Base-by-base conservation (phyloP, 208 protist species). In the Tritrichomonas foetus region DNA sequence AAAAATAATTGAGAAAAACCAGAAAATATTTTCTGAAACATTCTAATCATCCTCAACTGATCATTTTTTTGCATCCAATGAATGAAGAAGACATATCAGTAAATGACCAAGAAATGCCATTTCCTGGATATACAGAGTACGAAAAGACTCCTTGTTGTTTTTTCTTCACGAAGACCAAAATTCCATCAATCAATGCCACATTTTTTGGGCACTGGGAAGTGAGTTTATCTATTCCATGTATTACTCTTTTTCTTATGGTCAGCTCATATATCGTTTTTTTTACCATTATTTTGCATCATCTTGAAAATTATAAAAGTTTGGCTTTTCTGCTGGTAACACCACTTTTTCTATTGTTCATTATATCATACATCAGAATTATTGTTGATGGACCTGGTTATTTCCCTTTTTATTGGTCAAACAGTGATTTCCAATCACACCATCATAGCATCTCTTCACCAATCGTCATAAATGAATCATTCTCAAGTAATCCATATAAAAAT, bases 381-480 rank as follows among this genome's bases (percentile, higher is more conserved):
- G 25, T 53, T 82, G 11, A 53, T 8, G 74, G 74, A 22, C 74
- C 74, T 20, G 74, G 74, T 30, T 82, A 82, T 53, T 82, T 82
- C 30, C 74, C 74, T n/a, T 82, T 82, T 82, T 82, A 82, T 82
- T 82, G 41, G 11, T 50, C 13, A n/a, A n/a, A n/a, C n/a, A n/a
- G n/a, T n/a, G n/a, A n/a, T n/a, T n/a, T n/a, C n/a, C n/a, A n/a
- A n/a, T n/a, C n/a, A n/a, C n/a, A n/a, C n/a, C n/a, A n/a, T n/a
- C n/a, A n/a, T n/a, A n/a, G n/a, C n/a, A n/a, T n/a, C n/a, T n/a
- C n/a, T n/a, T n/a, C n/a, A n/a, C n/a, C n/a, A n/a, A n/a, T n/a
- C n/a, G n/a, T n/a, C n/a, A n/a, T n/a, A n/a, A n/a, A n/a, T n/a
- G n/a, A n/a, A n/a, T n/a, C n/a, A n/a, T n/a, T n/a, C n/a, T 61